Base-by-base conservation (phyloP, 306 rosid species). In the Trifolium fragiferum region DNA sequence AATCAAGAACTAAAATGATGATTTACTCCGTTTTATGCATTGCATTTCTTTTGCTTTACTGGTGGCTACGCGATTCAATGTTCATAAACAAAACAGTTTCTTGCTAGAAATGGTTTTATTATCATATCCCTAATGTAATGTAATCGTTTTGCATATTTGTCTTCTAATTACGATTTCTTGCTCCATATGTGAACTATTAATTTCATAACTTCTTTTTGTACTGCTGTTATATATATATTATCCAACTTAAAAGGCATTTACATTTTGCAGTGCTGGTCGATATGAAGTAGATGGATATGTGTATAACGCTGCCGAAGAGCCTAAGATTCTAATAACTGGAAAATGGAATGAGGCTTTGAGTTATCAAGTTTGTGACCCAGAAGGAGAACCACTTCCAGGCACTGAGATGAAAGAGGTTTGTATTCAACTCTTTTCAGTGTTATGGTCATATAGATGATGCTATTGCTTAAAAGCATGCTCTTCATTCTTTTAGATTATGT, bases 281-380 rank as follows among this genome's bases (percentile, higher is more conserved):
- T 91, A 93, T 47, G 97, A 93, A 86, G 97, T 90, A 75, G 98
- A 93, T 14, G 98, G 96, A 37, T 90, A 89, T 75, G 89, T 88
- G 53, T 93, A 93, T 73, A 89, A 90, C 75, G 81, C 90, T 68
- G 82, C 85, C 8, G 98, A 93, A 73, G 97, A 93, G 80, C 97
- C 98, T 4, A 89, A 89, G 83, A 79, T 88, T 63, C 84, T 88
- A 83, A 95, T 95, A 67, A 92, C 98, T 23, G 99, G 99, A 78
- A 95, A 92, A 83, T 95, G 96, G 96, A 92, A 92, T 32, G 90
- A 92, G 77, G 86, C 89, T 40, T 44, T 95, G 90, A 85, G 86
- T 80, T 95, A 86, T 83, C 99, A 95, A 82, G 79, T 81, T 19
- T 92, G 99, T 82, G 99, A 95, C 77, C 37, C 44, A 65, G 97